Conservation (phyloP, 352 stramenopile species). For the Phytophthora hibernalis region DNA sequence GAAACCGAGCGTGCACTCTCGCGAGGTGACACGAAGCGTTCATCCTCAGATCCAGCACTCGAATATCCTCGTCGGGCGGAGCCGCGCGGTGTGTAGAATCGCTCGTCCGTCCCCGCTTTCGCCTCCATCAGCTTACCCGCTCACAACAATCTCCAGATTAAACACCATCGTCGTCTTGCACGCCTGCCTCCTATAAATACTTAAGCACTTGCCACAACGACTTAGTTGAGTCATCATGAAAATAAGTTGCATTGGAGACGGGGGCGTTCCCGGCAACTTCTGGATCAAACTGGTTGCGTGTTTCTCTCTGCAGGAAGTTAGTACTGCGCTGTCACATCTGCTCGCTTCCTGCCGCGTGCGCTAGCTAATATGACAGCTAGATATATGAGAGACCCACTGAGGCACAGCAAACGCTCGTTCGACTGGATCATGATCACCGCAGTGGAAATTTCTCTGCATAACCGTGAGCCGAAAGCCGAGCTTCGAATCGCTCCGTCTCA, state of each 20-base stretch:
- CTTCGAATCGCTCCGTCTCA: constrained; percentile 5
- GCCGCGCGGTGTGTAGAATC: constrained; percentile 71
- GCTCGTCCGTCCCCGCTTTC: constrained; percentile 54
- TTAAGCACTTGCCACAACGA: not conserved
- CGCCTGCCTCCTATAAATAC: constrained; percentile 31
- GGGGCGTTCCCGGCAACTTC: constrained; percentile 15
- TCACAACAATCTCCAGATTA: constrained; percentile 19
- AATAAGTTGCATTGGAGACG: constrained; percentile 19
- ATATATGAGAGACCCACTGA: constrained; percentile 10
- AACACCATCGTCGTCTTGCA: not conserved
- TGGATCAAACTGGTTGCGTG: constrained; percentile 45
- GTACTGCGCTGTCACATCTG: constrained; percentile 9
- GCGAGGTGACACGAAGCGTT: constrained; percentile 65
- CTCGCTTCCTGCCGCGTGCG: constrained; percentile 18
- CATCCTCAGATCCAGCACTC: constrained; percentile 60
- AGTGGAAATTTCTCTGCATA: constrained; percentile 3
- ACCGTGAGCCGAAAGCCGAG: constrained; percentile 7
- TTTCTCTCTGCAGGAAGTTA: constrained; percentile 39
- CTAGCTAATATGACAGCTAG: constrained; percentile 24
- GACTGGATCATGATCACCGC: constrained; percentile 13
- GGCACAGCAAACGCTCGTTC: constrained; percentile 9
- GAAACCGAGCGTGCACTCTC: constrained; percentile 66
- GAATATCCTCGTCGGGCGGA: constrained; percentile 67
- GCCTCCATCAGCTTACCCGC: constrained; percentile 47
- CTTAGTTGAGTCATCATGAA: constrained; percentile 7